Evolutionary conservation across 139 green algal genomes (phyloP), one percentile per base, ranked within the genome.

Genomic region (Chlamydomonas urium): DNA sequence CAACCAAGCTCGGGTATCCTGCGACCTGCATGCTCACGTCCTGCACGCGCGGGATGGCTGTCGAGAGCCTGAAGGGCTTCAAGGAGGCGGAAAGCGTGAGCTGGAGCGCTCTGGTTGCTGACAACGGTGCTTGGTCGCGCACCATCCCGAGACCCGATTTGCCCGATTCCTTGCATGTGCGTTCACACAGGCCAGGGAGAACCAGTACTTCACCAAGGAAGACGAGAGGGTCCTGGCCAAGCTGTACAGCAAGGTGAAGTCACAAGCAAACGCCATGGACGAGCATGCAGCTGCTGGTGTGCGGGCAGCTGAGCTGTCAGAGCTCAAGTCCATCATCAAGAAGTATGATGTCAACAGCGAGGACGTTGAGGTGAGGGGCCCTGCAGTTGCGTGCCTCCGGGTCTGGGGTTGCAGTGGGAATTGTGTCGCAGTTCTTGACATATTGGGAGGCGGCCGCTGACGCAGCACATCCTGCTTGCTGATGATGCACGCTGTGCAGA

Each of bases 281-380:
- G 78, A 74, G 62, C 73, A 80, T n/a, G 73, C 69, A 3, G 73
- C 78, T 38, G 73, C 66, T 45, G 78, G 78, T 8, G 68, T 80
- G 24, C 61, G 66, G 50, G 73, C 73, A 19, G 78, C 78, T 45
- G 78, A 83, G 69, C 28, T 72, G 17, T 80, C 73, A 17, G 73
- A 73, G 0, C 65, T 83, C n/a, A 77, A 80, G 73, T 56, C 74
- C 14, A 75, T 83, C 29, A 31, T 78, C 1, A 56, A 58, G 8
- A 83, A 83, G 63, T 73, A 75, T 24, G 66, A 80, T 8, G n/a
- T 75, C 1, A n/a, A 42, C 4, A 69, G 59, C 42, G 75, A 72
- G 0, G 63, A 71, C 32, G 38, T 71, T 3, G 21, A 67, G 32
- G 60, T 67, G 29, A 67, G 23, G 4, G 60, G 3, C 4, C n/a